phyloP scores from a whole-genome alignment of 2,329 filamentous ascomycete genomes.

The Pseudogymnoascus sp. region DNA sequence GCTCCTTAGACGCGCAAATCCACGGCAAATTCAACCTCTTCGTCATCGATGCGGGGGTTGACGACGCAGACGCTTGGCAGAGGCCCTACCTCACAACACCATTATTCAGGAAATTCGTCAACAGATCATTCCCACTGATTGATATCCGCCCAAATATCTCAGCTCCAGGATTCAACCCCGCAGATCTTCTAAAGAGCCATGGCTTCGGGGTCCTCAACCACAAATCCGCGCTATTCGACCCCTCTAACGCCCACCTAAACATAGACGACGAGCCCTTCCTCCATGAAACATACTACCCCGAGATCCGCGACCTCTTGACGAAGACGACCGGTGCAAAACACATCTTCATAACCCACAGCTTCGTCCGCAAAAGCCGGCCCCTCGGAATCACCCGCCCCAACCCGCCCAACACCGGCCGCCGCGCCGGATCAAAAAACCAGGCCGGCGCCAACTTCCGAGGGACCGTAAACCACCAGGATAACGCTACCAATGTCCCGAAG shows the following conservation, averaged over 20 bases:
- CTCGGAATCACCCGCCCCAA: not conserved
- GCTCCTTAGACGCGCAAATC: not conserved
- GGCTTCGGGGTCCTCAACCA: not conserved
- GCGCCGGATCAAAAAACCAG: not conserved
- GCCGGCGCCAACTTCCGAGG: not conserved
- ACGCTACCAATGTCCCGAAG: not conserved
- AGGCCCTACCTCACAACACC: slow-evolving; percentile 1
- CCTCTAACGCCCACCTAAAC: not conserved
- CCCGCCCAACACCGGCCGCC: not conserved
- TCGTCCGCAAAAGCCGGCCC: not conserved
- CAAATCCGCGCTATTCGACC: not conserved
- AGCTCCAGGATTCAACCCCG: not conserved
- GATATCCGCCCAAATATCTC: not conserved
- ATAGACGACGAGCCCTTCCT: not conserved
- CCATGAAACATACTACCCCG: slow-evolving; percentile 2
- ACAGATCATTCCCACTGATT: not conserved
- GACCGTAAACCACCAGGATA: not conserved
- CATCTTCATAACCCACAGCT: not conserved
- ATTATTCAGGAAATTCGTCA: slow-evolving; percentile 2
- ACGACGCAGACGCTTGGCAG: slow-evolving; percentile 3
- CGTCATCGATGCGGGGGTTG: slow-evolving; percentile 4
- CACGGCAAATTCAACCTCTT: not conserved
- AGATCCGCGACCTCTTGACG: not conserved
- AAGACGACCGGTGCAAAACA: not conserved
- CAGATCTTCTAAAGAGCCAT: not conserved